These are phyloP conservation scores for Trichomonascus vanleenenianus DNA, from an alignment of 805 yeast species.

Conservation along the genomic window DNA sequence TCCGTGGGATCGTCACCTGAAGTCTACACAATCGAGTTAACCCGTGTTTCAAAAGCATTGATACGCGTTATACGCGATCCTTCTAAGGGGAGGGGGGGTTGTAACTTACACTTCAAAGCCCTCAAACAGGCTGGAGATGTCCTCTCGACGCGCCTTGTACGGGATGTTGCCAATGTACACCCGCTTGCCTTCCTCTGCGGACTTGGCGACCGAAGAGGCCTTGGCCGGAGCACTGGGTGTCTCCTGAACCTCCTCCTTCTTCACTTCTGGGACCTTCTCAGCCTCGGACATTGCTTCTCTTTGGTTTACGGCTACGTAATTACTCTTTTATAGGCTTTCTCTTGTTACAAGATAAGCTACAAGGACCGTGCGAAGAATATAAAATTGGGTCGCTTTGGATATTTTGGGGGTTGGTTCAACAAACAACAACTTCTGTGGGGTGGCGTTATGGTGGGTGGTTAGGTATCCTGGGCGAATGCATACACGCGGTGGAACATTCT, in stretches of 20 bases:
- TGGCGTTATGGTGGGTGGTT: too few species aligned
- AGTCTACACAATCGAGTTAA: neutral
- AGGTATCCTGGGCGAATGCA: too few species aligned
- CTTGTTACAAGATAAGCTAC: too few species aligned
- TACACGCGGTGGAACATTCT: too few species aligned
- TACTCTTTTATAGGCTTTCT: too few species aligned
- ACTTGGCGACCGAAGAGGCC: constrained; percentile 5
- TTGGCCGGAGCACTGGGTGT: neutral
- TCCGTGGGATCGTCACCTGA: constrained; percentile 22
- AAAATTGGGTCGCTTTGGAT: too few species aligned
- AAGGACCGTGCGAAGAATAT: too few species aligned
- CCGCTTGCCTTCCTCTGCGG: constrained; percentile 25
- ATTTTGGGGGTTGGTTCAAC: too few species aligned
- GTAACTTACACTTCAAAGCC: constrained; percentile 40
- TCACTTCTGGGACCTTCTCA: too few species aligned
- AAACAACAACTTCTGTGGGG: too few species aligned
- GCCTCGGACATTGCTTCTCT: too few species aligned
- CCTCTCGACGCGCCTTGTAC: constrained; percentile 45
- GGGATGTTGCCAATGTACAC: constrained; percentile 50
- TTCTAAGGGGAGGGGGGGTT: constrained; percentile 1
- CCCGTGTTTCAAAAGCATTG: neutral
- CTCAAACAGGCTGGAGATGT: constrained; percentile 38
- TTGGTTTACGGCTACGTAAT: too few species aligned
- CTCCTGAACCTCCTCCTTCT: neutral
- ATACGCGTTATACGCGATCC: neutral